These are phyloP conservation scores for Aspergillus indologenus DNA, from an alignment of 495 filamentous ascomycete genomes.

Conservation along the genomic window DNA sequence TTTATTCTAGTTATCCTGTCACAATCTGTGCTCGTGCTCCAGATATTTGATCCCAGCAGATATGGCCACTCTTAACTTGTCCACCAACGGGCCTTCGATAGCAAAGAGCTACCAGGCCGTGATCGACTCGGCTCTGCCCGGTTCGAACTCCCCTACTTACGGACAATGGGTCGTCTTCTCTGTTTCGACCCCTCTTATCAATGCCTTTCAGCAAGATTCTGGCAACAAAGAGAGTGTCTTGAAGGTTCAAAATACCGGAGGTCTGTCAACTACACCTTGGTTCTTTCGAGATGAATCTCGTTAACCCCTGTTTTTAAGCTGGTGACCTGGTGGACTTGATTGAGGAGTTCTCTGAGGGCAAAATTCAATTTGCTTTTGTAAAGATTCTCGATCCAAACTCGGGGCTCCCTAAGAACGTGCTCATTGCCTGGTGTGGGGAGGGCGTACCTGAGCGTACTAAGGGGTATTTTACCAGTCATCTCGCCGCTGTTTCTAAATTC, in stretches of 20 bases:
- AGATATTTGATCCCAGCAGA: conserved; percentile 5
- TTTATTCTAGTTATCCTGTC: not conserved
- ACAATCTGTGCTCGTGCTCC: too few relatives aligned
- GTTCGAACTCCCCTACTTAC: conserved; percentile 61
- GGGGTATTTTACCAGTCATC: conserved; percentile 95
- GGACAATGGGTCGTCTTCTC: conserved; percentile 89
- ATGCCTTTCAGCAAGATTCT: conserved; percentile 80
- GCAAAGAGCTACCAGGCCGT: conserved; percentile 88
- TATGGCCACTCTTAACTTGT: conserved; percentile 93
- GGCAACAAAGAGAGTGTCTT: conserved; percentile 87
- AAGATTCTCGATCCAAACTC: conserved; percentile 96
- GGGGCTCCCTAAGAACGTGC: conserved; percentile 81
- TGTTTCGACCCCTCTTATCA: conserved; percentile 84
- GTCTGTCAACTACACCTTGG: conserved; percentile 43
- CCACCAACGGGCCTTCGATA: conserved; percentile 86
- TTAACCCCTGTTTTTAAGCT: conserved; percentile 50
- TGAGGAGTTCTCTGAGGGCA: conserved; percentile 95
- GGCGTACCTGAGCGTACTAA: conserved; percentile 98
- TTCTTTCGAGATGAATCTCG: not conserved
- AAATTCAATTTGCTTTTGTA: conserved; percentile 93
- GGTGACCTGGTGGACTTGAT: conserved; percentile 93
- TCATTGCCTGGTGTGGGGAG: conserved; percentile 97
- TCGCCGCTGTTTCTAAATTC: conserved; percentile 81
- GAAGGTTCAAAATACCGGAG: conserved; percentile 89
- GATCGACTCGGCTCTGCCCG: conserved; percentile 65